These are phyloP conservation scores for Arachnomyces sp. DNA, from an alignment of 2,329 filamentous ascomycete species.

Conservation along the genomic window DNA sequence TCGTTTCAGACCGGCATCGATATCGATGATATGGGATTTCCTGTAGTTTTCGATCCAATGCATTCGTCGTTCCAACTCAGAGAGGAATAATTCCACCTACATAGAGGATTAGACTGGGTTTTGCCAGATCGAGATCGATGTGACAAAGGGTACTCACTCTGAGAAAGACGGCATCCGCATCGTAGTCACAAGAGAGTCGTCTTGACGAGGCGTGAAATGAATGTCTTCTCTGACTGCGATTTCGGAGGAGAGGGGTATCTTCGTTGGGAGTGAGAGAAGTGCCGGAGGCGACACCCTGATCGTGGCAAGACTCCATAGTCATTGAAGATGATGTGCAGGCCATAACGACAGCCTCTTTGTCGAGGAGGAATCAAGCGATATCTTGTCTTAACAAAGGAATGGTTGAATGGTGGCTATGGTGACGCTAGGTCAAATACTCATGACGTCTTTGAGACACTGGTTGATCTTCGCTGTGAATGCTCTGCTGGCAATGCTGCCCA, in stretches of 20 bases:
- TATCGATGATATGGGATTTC: constrained; percentile 68
- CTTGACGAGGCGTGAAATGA: constrained; percentile 37
- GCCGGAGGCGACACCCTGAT: constrained; percentile 8
- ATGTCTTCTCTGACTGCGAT: constrained; percentile 33
- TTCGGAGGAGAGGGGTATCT: constrained; percentile 28
- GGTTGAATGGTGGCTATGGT: neutral
- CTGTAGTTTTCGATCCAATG: constrained; percentile 85
- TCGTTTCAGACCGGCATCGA: constrained; percentile 75
- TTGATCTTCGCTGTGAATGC: no score
- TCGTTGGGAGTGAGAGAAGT: constrained; percentile 24
- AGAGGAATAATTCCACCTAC: constrained; percentile 48
- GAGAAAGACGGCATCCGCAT: constrained; percentile 39
- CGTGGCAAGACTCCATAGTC: constrained; percentile 31
- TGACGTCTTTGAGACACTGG: no score
- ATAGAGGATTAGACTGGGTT: neutral
- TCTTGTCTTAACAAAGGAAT: no score
- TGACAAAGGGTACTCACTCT: constrained; percentile 21
- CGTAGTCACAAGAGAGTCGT: constrained; percentile 37
- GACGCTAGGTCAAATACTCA: neutral
- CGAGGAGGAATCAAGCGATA: no score
- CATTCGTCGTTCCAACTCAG: constrained; percentile 76
- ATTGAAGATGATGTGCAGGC: constrained; percentile 33
- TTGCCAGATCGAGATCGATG: neutral
- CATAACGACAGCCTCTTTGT: constrained; percentile 19
- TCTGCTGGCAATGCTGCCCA: no score